Conservation (phyloP, 163 green algal species). For the Chlamydomonas reinhardtii region DNA sequence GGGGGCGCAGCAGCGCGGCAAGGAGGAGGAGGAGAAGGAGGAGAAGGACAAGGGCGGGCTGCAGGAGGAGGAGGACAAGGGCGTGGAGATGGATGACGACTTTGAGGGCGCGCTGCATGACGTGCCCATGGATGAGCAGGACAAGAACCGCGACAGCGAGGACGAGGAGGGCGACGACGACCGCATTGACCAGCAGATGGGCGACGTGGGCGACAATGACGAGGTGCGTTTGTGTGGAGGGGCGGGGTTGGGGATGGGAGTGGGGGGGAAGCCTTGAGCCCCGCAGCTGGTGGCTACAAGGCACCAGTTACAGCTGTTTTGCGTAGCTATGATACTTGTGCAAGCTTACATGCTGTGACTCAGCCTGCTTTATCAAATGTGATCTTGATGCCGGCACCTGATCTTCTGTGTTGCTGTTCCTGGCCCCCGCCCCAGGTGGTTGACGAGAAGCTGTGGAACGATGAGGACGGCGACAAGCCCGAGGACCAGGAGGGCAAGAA, state of each 20-base stretch:
- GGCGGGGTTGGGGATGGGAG: too few species aligned
- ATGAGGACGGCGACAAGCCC: slow-evolving; percentile 81
- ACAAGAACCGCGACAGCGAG: slow-evolving; percentile 69
- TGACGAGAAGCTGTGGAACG: slow-evolving; percentile 94
- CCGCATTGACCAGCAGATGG: slow-evolving; percentile 92
- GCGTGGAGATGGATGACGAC: slow-evolving; percentile 98
- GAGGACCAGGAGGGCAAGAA: slow-evolving; percentile 54
- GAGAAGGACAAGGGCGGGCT: slow-evolving; percentile 62
- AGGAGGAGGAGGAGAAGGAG: slow-evolving; percentile 59
- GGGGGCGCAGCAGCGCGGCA: slow-evolving; percentile 83
- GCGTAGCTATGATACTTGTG: too few species aligned
- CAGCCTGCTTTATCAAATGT: too few species aligned
- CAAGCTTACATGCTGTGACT: too few species aligned
- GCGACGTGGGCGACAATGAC: slow-evolving; percentile 81
- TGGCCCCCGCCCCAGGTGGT: slow-evolving; percentile 69
- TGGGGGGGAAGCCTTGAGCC: neutral
- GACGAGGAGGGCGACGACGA: slow-evolving; percentile 83
- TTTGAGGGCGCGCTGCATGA: slow-evolving; percentile 95
- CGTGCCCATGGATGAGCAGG: slow-evolving; percentile 64
- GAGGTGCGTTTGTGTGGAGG: slow-evolving; percentile 48
- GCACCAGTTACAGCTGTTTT: too few species aligned
- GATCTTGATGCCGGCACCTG: too few species aligned
- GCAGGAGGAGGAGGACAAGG: slow-evolving; percentile 66
- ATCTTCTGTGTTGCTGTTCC: too few species aligned
- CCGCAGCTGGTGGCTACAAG: too few species aligned